Base-by-base conservation (phyloP, 75 land plant species). In the Pinus albicaulis region DNA sequence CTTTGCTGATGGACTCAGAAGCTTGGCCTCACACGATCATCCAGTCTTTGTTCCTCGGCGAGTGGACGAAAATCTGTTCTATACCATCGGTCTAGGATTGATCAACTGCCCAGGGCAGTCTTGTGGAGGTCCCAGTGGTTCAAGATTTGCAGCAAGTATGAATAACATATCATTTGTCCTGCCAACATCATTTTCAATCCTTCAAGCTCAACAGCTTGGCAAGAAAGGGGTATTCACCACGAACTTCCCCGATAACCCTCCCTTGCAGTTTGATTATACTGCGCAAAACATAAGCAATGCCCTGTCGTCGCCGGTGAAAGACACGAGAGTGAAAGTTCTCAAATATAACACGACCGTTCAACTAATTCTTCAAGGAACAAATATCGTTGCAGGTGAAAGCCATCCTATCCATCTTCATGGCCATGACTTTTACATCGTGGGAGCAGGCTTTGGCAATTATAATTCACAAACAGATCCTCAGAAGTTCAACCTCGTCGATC, bases 321-420 rank as follows among this genome's bases (percentile, higher is more conserved):
- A 78, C 24, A 92, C 92, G 20, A 81, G 78, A 76, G 81, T 85
- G 31, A 78, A 76, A 63, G 78, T 79, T 55, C 80, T 92, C 31
- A 68, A 82, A 7, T 92, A 77, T 76, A 87, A 87, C 77, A 71
- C 88, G 17, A 87, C 76, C 22, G 92, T 92, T 44, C 90, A 92
- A 88, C 80, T 90, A n/a, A 80, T 90, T 25, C 70, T 90, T 73
- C 92, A 90, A 77, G 89, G 81, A 66, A 90, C 90, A 0, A 80
- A 80, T 68, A 81, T 90, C 17, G 61, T 80, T 24, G 83, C 84
- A 0, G 76, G 80, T 2, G 91, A 91, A 74, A 86, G 74, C 77
- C 90, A 91, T 66, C 93, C 93, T 13, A 73, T 91, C 55, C 93
- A 91, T 41, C 84, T 91, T 28, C 92, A 91, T 77, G 92, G 92